phyloP scores from a whole-genome alignment of 352 stramenopile species.

The Globisporangium megalacanthum region DNA sequence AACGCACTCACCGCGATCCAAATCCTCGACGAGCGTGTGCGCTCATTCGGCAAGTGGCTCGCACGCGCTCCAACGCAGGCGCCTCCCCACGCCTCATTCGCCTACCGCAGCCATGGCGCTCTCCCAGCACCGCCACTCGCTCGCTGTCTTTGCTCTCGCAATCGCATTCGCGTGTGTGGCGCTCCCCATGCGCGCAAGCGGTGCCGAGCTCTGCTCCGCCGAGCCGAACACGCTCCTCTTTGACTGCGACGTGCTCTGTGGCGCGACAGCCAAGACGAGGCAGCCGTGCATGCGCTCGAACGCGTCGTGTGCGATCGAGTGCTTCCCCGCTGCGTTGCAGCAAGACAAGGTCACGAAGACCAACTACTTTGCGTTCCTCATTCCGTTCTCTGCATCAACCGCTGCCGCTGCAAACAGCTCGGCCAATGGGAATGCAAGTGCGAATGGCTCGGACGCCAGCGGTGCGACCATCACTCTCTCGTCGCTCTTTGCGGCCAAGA shows the following conservation, averaged over 20 bases:
- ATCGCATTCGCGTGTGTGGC: neutral
- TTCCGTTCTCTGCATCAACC: neutral
- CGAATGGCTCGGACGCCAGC: neutral
- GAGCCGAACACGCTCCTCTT: neutral
- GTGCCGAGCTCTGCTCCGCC: neutral
- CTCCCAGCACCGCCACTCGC: no score
- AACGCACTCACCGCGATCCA: no score
- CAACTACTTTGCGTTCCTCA: constrained; percentile 1
- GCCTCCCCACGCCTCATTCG: no score
- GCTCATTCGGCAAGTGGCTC: no score
- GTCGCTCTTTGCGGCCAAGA: constrained; percentile 1
- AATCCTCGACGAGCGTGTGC: no score
- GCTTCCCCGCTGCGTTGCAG: neutral
- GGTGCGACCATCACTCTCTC: neutral
- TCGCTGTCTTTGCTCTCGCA: no score
- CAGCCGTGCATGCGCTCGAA: constrained; percentile 1
- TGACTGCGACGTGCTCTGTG: neutral
- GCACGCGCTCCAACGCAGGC: no score
- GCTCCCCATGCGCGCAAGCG: neutral
- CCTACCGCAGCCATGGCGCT: no score
- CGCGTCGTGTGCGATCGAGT: neutral
- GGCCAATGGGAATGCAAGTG: neutral
- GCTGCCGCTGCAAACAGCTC: neutral
- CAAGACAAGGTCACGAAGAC: neutral
- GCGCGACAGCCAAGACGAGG: neutral